phyloP scores from a whole-genome alignment of 2,329 filamentous ascomycete genomes.

The Talaromyces sp. region DNA sequence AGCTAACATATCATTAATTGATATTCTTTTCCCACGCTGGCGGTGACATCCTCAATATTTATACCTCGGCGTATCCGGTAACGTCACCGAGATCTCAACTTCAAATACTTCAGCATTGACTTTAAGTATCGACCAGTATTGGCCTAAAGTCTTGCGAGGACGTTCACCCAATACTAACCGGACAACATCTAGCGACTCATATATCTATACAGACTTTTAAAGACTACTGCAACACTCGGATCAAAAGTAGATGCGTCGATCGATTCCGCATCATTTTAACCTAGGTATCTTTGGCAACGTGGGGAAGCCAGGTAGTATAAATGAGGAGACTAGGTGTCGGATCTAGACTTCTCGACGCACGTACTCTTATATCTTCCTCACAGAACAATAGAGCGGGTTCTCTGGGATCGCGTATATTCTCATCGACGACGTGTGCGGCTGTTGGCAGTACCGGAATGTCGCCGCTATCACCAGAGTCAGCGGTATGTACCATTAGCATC shows the following conservation, averaged over 20 bases:
- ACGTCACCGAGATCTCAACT: background rate
- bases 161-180: background rate
- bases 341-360: background rate
- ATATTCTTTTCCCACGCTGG: background rate
- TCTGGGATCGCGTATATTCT: background rate
- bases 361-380: background rate
- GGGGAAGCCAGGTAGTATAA: background rate
- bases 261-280: background rate
- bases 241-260: background rate
- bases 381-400: background rate
- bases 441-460: slow-evolving; percentile 1
- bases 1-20: background rate
- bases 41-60: background rate
- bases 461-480: slow-evolving; percentile 18
- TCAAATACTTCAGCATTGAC: background rate
- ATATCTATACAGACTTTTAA: too few relatives aligned
- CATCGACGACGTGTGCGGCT: background rate
- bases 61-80: slow-evolving; percentile 6
- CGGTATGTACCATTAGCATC: slow-evolving; percentile 18
- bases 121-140: background rate
- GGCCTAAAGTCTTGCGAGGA: too few relatives aligned
- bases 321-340: background rate
- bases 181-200: too few relatives aligned
- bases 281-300: background rate
- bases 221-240: background rate